These are phyloP conservation scores for Vitis vinifera DNA, from an alignment of 164 flowering plant species.

Conservation along the genomic window ASM3070453v1 NC_081808.1:25881501-25882000, in stretches of 20 bases:
- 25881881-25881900: neutral
- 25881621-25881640: neutral
- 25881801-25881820: constrained; percentile 1
- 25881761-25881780: constrained; percentile 6
- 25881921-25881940: too few relatives aligned
- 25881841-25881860: neutral
- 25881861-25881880: neutral
- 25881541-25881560: neutral
- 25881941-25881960: too few relatives aligned
- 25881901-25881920: neutral
- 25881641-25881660: constrained; percentile 5
- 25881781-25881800: neutral
- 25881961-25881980: too few relatives aligned
- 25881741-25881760: constrained; percentile 2
- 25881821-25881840: neutral
- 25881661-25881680: constrained; percentile 8
- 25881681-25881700: constrained; percentile 8
- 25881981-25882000: too few relatives aligned
- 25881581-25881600: constrained; percentile 6
- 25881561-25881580: constrained; percentile 2
- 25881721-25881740: neutral
- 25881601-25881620: neutral
- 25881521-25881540: too few relatives aligned
- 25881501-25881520: too few relatives aligned
- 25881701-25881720: constrained; percentile 1